Evolutionary conservation across 106 monocot species (phyloP), one percentile per base, ranked within the genome.

Genomic region (Hemerocallis citrina): DNA sequence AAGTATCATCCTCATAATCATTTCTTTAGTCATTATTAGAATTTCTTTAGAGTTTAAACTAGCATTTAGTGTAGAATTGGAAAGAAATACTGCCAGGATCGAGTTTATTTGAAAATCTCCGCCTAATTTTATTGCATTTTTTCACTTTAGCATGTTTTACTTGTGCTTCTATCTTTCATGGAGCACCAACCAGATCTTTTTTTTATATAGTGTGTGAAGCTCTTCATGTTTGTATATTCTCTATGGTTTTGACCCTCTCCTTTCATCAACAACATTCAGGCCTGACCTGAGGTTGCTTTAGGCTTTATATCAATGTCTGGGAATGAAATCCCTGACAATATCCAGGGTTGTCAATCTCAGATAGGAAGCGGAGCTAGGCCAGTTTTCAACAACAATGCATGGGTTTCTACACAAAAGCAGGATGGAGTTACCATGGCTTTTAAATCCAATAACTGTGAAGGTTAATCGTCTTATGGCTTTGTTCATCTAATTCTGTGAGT

Each of bases 281-380:
- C n/a, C n/a, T n/a, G n/a, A n/a, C n/a, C n/a, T 50, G 34, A 11
- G 3, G 0, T 56, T 19, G 61, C 33, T 21, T 49, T 35, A 36
- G 27, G 13, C 32, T 37, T 29, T 8, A 29, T 31, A 36, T 68
- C 59, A 65, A 65, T 76, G 76, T 63, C 65, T 50, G 63, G 69
- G 52, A 76, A 71, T 71, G 71, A 71, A 65, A 48, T 46, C 32
- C 23, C 71, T 65, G 69, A 60, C 10, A 67, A 46, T 54, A 50
- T 71, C 19, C 73, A 59, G 45, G 35, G 34, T 21, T 52, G 23
- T 64, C 71, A 66, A 55, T 59, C 65, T 39, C 46, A 66, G 30
- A 21, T 31, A 43, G 70, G 40, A 28, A 42, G 12, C 55, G 59
- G 59, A 38, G 19, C 27, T 31, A 52, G 57, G 44, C 41, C 60